Evolutionary conservation across 371 early-diverging fungal species (phyloP).

Genomic region (Lichtheimia corymbifera): DNA sequence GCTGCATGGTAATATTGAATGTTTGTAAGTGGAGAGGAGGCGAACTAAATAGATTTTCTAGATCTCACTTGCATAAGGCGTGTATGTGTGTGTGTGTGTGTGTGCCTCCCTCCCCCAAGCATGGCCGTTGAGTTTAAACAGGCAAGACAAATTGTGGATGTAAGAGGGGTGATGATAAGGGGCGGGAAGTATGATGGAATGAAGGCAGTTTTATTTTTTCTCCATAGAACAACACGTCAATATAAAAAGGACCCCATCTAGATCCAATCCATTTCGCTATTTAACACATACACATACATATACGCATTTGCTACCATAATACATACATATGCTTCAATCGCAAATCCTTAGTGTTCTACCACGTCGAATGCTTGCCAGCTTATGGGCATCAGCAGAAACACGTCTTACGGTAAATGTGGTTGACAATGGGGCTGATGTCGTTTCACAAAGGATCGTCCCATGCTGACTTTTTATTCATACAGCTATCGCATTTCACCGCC

Average conservation of each 20-base stretch:
- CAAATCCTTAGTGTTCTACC: slow-evolving; percentile 45
- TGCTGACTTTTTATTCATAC: slow-evolving; percentile 5
- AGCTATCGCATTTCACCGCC: slow-evolving; percentile 18
- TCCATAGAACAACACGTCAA: slow-evolving; percentile 2
- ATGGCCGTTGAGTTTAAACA: slow-evolving; percentile 3
- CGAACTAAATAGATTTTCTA: background rate
- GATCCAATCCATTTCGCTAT: too few relatives aligned
- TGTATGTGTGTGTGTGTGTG: too few relatives aligned
- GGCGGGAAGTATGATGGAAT: slow-evolving; percentile 1
- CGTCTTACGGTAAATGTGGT: slow-evolving; percentile 33
- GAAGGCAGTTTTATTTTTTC: background rate
- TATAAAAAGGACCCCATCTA: background rate
- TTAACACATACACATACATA: background rate
- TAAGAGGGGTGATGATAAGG: background rate
- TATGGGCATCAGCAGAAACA: slow-evolving; percentile 46
- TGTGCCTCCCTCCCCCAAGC: background rate
- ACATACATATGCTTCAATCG: slow-evolving; percentile 37
- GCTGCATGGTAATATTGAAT: too few relatives aligned
- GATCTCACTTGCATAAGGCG: background rate
- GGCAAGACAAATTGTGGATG: background rate
- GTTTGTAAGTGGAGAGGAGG: too few relatives aligned
- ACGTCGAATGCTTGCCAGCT: slow-evolving; percentile 31
- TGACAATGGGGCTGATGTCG: too few relatives aligned
- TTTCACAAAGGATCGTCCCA: too few relatives aligned
- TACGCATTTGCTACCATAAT: background rate